Evolutionary conservation across 1,139 yeast genomes (phyloP).

Genomic region (Kurtzmaniella quercitrusa): DNA sequence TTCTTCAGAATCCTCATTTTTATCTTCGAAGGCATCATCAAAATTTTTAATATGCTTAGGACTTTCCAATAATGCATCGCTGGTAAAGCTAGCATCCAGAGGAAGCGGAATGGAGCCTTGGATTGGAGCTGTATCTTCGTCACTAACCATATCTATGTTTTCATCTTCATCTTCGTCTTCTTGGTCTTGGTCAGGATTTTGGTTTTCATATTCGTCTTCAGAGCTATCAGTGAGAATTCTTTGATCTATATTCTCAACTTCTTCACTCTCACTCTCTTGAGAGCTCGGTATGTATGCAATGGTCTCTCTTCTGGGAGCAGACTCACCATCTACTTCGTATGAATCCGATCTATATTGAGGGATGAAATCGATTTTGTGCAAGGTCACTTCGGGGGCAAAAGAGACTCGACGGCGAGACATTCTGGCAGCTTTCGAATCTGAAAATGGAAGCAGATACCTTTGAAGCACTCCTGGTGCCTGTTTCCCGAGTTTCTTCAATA

Average conservation of each 20-base stretch:
- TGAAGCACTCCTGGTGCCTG: background rate
- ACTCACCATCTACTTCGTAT: slow-evolving; percentile 13
- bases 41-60: slow-evolving; percentile 1
- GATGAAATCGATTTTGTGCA: slow-evolving; percentile 58
- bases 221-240: slow-evolving; percentile 17
- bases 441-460: slow-evolving; percentile 1
- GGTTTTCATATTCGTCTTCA: slow-evolving; percentile 10
- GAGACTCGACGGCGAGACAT: slow-evolving; percentile 52
- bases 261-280: slow-evolving; percentile 10
- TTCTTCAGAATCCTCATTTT: slow-evolving; percentile 14
- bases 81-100: slow-evolving; percentile 1
- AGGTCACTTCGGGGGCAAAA: slow-evolving; percentile 73
- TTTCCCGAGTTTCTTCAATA: background rate
- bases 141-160: background rate
- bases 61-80: slow-evolving; percentile 11
- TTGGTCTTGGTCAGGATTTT: background rate
- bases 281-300: slow-evolving; percentile 20
- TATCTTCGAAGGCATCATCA: slow-evolving; percentile 4
- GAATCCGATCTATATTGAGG: slow-evolving; percentile 21
- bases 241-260: slow-evolving; percentile 10
- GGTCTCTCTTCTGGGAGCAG: slow-evolving; percentile 33
- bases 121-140: slow-evolving; percentile 7
- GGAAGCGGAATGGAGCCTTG: slow-evolving; percentile 7
- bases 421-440: background rate
- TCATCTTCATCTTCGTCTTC: background rate